Base-by-base conservation (phyloP, 192 early-diverging fungal genomes). In the Umbelopsis sp. region DNA sequence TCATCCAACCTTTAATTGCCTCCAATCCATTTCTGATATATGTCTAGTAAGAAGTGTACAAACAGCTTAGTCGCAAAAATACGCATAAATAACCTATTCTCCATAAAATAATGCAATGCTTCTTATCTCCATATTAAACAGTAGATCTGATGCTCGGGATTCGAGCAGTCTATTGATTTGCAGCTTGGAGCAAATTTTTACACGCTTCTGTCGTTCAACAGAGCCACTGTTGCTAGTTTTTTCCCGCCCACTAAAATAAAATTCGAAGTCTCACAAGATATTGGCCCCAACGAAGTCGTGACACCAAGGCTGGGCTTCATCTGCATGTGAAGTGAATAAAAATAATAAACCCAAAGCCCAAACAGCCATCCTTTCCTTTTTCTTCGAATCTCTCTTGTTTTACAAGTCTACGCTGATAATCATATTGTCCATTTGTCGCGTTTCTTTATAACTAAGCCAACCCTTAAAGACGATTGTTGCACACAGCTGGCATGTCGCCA, bases 251-350 rank as follows among this genome's bases (percentile, higher is more conserved):
- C 37, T 41, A 49, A 49, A 49, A 21, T 61, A 7, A 16, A 61
- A 61, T 35, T 35, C 18, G 30, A 61, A 35, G 55, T 61, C 55
- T 25, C 55, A 61, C 55, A 61, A 61, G 55, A 61, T 61, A 16
- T 61, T 25, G 16, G 33, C 27, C 55, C 27, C 55, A 61, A 27
- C 13, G 27, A 27, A n/a, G 13, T 61, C 30, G 55, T 61, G 13
- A 27, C 55, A 61, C 55, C 55, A n/a, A 11, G 55, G 21, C 55
- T 61, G 55, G 55, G 55, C 55, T 61, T 61, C 15, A 61, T 61
- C 55, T 61, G 55, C 55, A 61, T 61, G 55, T 61, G 55, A 61
- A 61, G 55, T 61, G 30, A 61, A 7, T 16, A 25, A 13, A 35
- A 25, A 35, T n/a, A 25, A 30, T 16, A 16, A 35, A 33, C 27